Evolutionary conservation across 2,329 filamentous ascomycete genomes (phyloP), one percentile per base, ranked within the genome.

Genomic region (Fusarium incarnatum): DNA sequence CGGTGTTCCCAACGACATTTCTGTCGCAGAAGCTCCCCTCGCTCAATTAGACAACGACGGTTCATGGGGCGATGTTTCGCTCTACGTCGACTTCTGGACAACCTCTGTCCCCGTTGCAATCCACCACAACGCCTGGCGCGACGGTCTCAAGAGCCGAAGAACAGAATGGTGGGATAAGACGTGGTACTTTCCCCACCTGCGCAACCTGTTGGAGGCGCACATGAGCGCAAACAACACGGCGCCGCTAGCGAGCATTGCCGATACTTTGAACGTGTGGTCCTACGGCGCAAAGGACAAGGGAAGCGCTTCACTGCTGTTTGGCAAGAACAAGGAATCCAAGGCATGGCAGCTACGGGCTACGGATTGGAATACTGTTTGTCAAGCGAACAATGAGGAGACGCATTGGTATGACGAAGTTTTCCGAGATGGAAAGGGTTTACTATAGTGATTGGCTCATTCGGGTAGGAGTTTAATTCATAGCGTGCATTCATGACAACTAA

Each of bases 81-180:
- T 75, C 1, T 75, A 73, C 20, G 67, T 70, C 3, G 73, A 75
- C 64, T 71, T 75, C 18, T 75, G 65, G 72, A 75, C 72, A 18
- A 71, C 64, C 0, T 60, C 73, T 0, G 55, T 75, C 10, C 73
- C 73, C 5, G 77, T 73, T 1, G 68, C 65, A 23, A 55, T 76
- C 13, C 74, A 76, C 20, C 73, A 76, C 49, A 76, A 76, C n/a
- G 72, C 74, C 3, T 73, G 70, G 71, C 66, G 52, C 11, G 45
- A 73, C n/a, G 74, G 70, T n/a, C 63, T 72, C 46, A 76, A 76
- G 52, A 64, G 61, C 20, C 62, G 74, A 3, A 57, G 71, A 8
- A 63, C 64, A 6, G 60, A 64, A 16, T 75, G 73, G 73, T 75
- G 73, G 73, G 66, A 75, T 56, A 73, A 67, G 56, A 76, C 68